Percentiles rank a stretch among this genome's conserved stretches.
Evolutionary conservation across 805 yeast genomes (phyloP).

Genomic region (Metahyphopichia silvanorum): DNA sequence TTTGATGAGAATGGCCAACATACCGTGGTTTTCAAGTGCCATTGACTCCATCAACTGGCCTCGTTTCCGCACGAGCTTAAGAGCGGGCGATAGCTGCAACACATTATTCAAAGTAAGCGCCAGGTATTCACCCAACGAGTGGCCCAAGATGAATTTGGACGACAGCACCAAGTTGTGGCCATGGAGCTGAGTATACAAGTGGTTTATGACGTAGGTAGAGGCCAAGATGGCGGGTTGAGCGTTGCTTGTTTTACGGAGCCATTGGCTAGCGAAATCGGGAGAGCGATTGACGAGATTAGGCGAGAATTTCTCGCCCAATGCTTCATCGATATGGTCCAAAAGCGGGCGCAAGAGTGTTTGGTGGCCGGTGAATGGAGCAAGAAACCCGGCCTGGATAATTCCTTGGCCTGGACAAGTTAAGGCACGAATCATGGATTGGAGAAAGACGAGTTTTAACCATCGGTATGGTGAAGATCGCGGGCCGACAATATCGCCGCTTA

Average conservation of each 20-base stretch:
- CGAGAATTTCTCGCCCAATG: constrained; percentile 19
- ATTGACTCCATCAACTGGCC: constrained; percentile 41
- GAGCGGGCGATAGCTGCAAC: constrained; percentile 29
- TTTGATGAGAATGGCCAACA: constrained; percentile 33
- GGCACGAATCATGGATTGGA: no score
- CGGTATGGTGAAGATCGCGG: no score
- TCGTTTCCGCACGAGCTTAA: constrained; percentile 42
- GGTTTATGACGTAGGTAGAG: constrained; percentile 31
- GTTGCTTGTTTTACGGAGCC: constrained; percentile 35
- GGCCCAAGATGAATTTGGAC: constrained; percentile 36
- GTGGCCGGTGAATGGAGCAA: constrained; percentile 14
- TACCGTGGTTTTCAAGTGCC: constrained; percentile 21
- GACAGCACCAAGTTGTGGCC: constrained; percentile 15
- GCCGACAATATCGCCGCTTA: no score
- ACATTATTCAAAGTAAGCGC: constrained; percentile 38
- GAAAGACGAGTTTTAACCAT: no score
- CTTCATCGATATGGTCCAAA: constrained; percentile 17
- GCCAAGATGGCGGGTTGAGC: constrained; percentile 56
- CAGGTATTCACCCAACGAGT: constrained; percentile 51
- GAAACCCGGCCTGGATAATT: constrained; percentile 14
- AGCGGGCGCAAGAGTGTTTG: constrained; percentile 7
- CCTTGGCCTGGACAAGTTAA: constrained; percentile 39
- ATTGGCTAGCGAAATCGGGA: constrained; percentile 9
- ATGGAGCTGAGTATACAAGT: constrained; percentile 13
- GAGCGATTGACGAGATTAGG: constrained; percentile 11